These are phyloP conservation scores for Plasmopara viticola DNA, from an alignment of 352 stramenopile genomes.

Conservation along the genomic window DNA sequence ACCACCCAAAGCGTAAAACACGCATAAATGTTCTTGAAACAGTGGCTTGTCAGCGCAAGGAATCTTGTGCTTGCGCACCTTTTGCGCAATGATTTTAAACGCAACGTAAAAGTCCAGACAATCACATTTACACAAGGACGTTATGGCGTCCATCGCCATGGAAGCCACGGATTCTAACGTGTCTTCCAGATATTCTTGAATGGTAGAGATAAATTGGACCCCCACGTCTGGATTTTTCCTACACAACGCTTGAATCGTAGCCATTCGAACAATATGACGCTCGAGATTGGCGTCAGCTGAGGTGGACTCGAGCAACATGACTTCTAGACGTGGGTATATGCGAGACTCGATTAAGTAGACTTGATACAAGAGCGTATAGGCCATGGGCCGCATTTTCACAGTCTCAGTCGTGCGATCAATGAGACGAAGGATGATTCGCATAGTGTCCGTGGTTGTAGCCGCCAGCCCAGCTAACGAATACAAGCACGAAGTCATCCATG, in stretches of 20 bases:
- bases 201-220: constrained; percentile 56
- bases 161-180: constrained; percentile 39
- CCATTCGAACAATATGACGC: constrained; percentile 42
- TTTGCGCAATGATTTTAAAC: constrained; percentile 68
- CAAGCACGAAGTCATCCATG: constrained; percentile 39
- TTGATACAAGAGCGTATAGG: constrained; percentile 48
- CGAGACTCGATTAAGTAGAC: constrained; percentile 63
- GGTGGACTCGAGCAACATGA: constrained; percentile 36
- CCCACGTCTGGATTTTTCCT: constrained; percentile 54
- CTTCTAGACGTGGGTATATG: constrained; percentile 55
- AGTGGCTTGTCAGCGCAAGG: constrained; percentile 33
- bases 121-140: constrained; percentile 45
- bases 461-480: constrained; percentile 43
- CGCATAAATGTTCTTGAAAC: constrained; percentile 52
- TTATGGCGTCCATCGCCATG: constrained; percentile 63
- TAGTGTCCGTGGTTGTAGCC: constrained; percentile 56
- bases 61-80: constrained; percentile 64
- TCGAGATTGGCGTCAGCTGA: constrained; percentile 25
- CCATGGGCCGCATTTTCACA: constrained; percentile 30
- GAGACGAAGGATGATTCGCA: constrained; percentile 65
- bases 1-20: constrained; percentile 43
- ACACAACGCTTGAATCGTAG: constrained; percentile 60
- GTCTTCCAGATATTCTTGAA: constrained; percentile 57
- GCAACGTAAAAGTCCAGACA: constrained; percentile 71
- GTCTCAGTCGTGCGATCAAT: constrained; percentile 51